Base-by-base conservation (phyloP, 2,329 filamentous ascomycete species). In the Aspergillus oerlinghausenensis region DNA sequence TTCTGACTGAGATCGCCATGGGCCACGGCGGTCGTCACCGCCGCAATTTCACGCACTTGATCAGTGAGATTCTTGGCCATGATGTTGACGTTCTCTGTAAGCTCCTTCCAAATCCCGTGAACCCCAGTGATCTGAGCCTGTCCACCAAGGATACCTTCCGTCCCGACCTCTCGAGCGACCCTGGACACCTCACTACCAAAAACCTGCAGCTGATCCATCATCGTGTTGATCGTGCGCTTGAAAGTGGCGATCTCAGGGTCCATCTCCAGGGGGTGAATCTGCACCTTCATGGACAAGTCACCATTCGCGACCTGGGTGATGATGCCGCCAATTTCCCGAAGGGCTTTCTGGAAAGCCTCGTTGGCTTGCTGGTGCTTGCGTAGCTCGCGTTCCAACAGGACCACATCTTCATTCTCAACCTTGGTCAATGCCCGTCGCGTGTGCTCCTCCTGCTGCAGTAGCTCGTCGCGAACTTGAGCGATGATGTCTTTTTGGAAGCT, bases 361-460 rank as follows among this genome's bases (percentile, higher is more conserved):
- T 99, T 99, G 70, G 95, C 94, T 77, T 97, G 94, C 73, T 96
- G 92, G 70, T 97, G 92, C 77, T 97, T 97, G 80, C 89, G 92
- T 58, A 99, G 82, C 75, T 99, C 94, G 57, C 93, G 86, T 77
- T 97, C 93, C 43, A 97, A 82, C 38, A 90, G 87, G 54, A 90
- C 88, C 62, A 97, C 93, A 65, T 94, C 92, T 73, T 92, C 87
- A 63, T 89, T 85, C 74, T 96, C 92, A 53, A 96, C 88, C 60
- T 88, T 84, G 65, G 88, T 88, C 55, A 96, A 86, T 32, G 90
- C 89, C 69, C 86, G 85, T 73, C 92, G 89, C 70, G 95, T 91
- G 61, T 92, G 84, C 69, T 88, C 86, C 73, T 94, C 90, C 71
- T 96, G 91, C 75, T 92, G 85, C 56, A 90, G 82, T 52, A 97